Base-by-base conservation (phyloP, 2,329 filamentous ascomycete genomes). In the Colletotrichum tropicicola region DNA sequence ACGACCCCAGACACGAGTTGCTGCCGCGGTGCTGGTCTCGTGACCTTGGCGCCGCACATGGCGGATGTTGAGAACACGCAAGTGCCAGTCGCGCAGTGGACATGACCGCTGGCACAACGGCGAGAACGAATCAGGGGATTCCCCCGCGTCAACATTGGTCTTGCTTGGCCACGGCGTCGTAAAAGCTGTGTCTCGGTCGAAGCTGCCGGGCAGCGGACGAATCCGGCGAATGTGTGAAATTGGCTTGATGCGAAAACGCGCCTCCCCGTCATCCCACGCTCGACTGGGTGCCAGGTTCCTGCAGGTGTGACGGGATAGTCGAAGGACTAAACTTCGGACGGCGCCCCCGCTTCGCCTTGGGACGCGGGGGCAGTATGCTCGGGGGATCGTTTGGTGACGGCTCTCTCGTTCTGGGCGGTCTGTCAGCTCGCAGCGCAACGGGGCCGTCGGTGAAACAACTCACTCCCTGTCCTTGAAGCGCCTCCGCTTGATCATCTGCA, bases 401-500 rank as follows among this genome's bases (percentile, higher is more conserved):
- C 12, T 64, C 61, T 10, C 56, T 51, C 19, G 48, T 49, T 10
- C 56, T 64, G 21, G 13, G 9, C 9, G 12, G 13, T 37, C 43
- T 10, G 17, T 54, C 25, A 64, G 48, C 32, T 27, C 21, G 5
- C 5, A 17, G 21, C 21, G 12, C 23, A 23, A 13, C n/a, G n/a
- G n/a, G n/a, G n/a, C n/a, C n/a, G n/a, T n/a, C n/a, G 12, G 6
- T 25, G 10, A 25, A 8, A 17, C 13, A 5, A 51, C 57, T 45
- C 30, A 62, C 62, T 65, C 62, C 9, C 59, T 61, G 30, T 65
- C 62, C 37, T 65, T 65, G 49, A 65, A 65, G 4, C 62, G 43
- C 32, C 62, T 59, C 13, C 62, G 41, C 44, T 65, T 65, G 51
- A 65, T 65, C 62, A 65, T 65, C 35, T 65, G 62, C 23, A 65